A percentile compares a stretch with the other conserved stretches of the same genome.
phyloP scores from a whole-genome alignment of 164 flowering plant genomes.

The Kalanchoe fedtschenkoi region DNA sequence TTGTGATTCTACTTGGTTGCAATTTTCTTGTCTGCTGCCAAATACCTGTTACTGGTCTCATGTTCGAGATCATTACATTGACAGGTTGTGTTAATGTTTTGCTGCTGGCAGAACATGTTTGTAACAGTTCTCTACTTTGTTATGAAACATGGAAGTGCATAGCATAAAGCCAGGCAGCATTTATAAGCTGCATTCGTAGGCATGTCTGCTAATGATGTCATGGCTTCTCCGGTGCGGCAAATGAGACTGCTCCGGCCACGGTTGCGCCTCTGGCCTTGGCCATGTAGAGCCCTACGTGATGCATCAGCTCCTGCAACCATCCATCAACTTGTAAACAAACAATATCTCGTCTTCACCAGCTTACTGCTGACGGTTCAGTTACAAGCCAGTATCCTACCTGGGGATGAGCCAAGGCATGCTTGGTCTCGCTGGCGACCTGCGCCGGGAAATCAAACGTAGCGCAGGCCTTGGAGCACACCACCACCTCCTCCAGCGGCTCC shows the following conservation, averaged over 20 bases:
- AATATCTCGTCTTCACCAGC: not conserved
- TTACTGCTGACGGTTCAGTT: not conserved
- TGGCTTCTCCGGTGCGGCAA: conserved; percentile 13
- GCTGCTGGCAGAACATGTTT: no score
- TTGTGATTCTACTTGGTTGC: no score
- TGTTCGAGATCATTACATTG: no score
- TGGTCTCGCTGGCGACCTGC: conserved; percentile 16
- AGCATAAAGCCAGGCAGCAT: not conserved
- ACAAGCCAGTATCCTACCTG: conserved; percentile 19
- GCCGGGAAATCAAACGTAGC: conserved; percentile 38
- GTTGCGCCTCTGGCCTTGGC: conserved; percentile 63
- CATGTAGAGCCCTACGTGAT: conserved; percentile 64
- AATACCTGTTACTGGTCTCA: no score
- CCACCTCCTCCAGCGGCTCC: conserved; percentile 23
- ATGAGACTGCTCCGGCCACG: conserved; percentile 31
- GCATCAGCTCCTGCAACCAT: conserved; percentile 47
- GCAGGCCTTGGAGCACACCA: conserved; percentile 30
- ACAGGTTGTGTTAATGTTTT: no score
- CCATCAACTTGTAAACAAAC: not conserved
- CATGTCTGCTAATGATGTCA: no score
- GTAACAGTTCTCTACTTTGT: no score
- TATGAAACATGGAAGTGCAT: no score
- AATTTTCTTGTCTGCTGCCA: no score
- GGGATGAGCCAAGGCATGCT: conserved; percentile 31
- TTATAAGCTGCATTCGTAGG: not conserved